Evolutionary conservation across 306 rosid species (phyloP), one percentile per base, ranked within the genome.

Genomic region (Rosa persica): DNA sequence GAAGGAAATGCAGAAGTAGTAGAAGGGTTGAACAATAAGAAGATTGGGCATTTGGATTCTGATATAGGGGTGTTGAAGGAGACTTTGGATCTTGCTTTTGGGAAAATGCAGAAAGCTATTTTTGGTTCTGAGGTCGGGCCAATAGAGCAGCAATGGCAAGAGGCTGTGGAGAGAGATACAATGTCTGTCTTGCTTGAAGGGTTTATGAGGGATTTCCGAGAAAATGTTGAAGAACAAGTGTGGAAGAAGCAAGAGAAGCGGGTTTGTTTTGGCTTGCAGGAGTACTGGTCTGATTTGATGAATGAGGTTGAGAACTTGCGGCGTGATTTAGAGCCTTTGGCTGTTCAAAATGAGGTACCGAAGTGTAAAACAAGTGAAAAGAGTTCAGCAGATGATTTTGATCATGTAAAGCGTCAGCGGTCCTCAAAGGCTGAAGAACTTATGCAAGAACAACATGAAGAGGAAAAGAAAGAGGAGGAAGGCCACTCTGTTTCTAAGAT

Each of bases 61-160:
- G 99, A 95, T 55, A 90, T 95, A 30, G 97, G 90, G 61, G 72
- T 85, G 34, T 66, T 95, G 80, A 95, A 93, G 83, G 85, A 95
- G 60, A 88, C 98, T 27, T 72, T 95, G 80, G 96, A 92, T 78
- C 82, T 82, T 60, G 96, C 98, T 68, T 95, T 93, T 75, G 89
- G 84, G 62, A 93, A 89, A 85, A 91, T 95, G 93, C 93, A 89
- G 19, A 86, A 70, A 64, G 87, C 93, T 1, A 78, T 94, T 48
- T 80, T 81, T 76, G 52, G 60, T 62, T 80, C 90, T 43, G 92
- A 89, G 75, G 87, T 92, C 75, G 84, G 90, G 11, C 92, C 98
- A 36, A 80, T 90, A 25, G 98, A 90, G 89, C 91, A 89, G 77
- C 88, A 92, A 44, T 87, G 91, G 89, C 85, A 85, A 74, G 82